Conservation (phyloP, 1,139 yeast genomes). For the Candida frijolesensis region DNA sequence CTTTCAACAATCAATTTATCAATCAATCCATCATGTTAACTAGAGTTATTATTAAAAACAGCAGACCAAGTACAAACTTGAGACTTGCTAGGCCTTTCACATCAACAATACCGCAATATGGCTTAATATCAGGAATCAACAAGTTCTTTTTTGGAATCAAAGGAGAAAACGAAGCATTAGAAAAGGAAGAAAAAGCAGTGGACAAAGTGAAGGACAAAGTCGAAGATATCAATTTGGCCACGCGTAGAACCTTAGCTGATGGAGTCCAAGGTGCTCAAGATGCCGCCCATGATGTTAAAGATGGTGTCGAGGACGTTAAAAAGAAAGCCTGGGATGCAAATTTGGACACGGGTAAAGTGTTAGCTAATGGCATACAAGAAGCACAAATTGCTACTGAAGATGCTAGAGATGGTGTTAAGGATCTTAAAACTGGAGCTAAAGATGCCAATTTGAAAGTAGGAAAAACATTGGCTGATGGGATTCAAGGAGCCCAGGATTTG, state of each 20-base stretch:
- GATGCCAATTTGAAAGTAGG: slow-evolving; percentile 28
- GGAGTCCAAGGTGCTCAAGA: slow-evolving; percentile 12
- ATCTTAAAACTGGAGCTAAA: slow-evolving; percentile 14
- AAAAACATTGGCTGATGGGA: slow-evolving; percentile 30
- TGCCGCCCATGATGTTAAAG: slow-evolving; percentile 2
- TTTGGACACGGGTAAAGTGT: slow-evolving; percentile 9
- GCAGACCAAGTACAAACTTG: background rate
- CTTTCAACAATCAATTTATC: background rate
- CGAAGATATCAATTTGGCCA: slow-evolving; percentile 3
- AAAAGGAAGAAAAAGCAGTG: background rate
- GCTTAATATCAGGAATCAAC: background rate
- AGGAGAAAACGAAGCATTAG: slow-evolving; percentile 8
- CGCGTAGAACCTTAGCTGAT: slow-evolving; percentile 7
- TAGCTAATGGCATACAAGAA: slow-evolving; percentile 10
- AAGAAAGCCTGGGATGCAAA: slow-evolving; percentile 8
- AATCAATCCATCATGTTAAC: background rate
- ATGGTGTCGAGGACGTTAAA: slow-evolving; percentile 6
- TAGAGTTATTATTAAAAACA: background rate
- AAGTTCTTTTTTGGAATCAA: slow-evolving; percentile 12
- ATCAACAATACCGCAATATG: background rate
- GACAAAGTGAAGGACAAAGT: slow-evolving; percentile 6
- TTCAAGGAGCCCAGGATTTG: slow-evolving; percentile 20
- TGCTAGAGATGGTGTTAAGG: background rate
- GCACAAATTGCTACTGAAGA: slow-evolving; percentile 7
- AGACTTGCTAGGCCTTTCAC: background rate